phyloP scores from a whole-genome alignment of 2,329 filamentous ascomycete genomes.

The Xylariales sp. region DNA sequence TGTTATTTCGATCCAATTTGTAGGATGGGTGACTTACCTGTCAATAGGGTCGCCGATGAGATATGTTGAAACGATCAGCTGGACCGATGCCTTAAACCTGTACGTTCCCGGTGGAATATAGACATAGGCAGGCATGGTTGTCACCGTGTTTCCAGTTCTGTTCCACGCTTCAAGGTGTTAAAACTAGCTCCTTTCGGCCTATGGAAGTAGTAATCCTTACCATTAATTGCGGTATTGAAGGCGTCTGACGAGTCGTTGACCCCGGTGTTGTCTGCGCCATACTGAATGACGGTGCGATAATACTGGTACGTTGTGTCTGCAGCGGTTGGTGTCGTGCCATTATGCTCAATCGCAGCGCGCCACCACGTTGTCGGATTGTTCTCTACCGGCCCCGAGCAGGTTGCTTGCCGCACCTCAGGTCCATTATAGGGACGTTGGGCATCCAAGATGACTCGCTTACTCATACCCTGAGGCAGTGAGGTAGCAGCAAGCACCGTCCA shows the following conservation, averaged over 20 bases:
- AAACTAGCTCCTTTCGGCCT: too few relatives aligned
- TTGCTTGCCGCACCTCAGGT: too few relatives aligned
- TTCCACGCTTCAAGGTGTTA: constrained; percentile 14
- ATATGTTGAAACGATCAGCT: constrained; percentile 25
- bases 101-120: constrained; percentile 27
- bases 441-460: too few relatives aligned
- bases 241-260: constrained; percentile 18
- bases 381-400: constrained; percentile 1
- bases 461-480: too few relatives aligned
- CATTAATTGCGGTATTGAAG: constrained; percentile 20
- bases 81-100: constrained; percentile 22
- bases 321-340: constrained; percentile 19
- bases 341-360: constrained; percentile 19
- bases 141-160: constrained; percentile 21
- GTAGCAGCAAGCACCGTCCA: too few relatives aligned
- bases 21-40: constrained; percentile 6
- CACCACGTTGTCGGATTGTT: constrained; percentile 15
- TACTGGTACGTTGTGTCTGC: constrained; percentile 19
- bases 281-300: constrained; percentile 19
- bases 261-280: constrained; percentile 22
- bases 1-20: background rate
- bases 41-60: constrained; percentile 24
- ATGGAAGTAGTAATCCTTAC: constrained; percentile 1
- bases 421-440: too few relatives aligned
- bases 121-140: constrained; percentile 19